Conservation (phyloP, 192 early-diverging fungal genomes). For the Backusella parvicylindrica region DNA sequence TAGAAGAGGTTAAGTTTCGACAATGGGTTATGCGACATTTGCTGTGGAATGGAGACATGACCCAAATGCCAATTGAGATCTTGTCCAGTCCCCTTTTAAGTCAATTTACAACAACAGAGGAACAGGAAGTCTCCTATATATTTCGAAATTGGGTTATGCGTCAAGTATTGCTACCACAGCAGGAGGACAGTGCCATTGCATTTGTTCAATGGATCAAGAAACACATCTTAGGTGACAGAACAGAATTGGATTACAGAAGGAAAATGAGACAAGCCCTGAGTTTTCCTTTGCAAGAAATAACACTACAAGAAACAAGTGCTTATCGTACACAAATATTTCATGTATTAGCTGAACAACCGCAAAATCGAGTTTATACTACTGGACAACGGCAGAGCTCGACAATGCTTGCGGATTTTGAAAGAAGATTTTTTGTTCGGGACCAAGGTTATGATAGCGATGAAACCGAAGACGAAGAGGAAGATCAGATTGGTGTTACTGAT, state of each 20-base stretch:
- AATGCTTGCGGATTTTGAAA: not conserved
- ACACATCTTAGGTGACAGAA: not conserved
- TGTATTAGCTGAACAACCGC: not conserved
- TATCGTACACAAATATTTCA: not conserved
- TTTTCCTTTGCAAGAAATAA: not conserved
- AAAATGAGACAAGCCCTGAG: not conserved
- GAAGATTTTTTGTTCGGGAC: not conserved
- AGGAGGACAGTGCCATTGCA: not conserved
- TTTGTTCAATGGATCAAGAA: not conserved
- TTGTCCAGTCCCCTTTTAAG: not conserved
- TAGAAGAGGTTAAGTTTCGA: not conserved
- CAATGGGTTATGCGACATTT: not conserved
- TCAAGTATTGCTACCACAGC: not conserved
- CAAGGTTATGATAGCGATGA: not conserved
- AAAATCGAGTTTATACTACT: not conserved
- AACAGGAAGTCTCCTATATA: not conserved
- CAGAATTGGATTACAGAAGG: not conserved
- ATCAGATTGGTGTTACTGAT: not conserved
- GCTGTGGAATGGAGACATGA: not conserved
- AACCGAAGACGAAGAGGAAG: not conserved
- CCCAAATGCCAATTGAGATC: not conserved
- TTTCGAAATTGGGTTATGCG: slow-evolving; percentile 5
- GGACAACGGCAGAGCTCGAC: not conserved
- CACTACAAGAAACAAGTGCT: not conserved
- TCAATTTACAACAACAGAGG: not conserved